Base-by-base conservation (phyloP, 129 eudicot species). In the Ambrosia artemisiifolia region DNA sequence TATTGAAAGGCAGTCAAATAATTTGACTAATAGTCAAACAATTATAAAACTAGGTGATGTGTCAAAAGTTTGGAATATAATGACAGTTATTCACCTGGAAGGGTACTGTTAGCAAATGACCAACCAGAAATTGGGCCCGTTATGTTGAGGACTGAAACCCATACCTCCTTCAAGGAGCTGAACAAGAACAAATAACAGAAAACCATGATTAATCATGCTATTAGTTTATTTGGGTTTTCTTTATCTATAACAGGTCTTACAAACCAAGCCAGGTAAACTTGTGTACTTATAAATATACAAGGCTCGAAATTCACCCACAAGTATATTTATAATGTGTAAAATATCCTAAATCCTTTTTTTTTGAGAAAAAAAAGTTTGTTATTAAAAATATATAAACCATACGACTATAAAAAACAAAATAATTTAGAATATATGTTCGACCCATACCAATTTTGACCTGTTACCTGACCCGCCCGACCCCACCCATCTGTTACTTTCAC, bases 81-180 rank as follows among this genome's bases (percentile, higher is more conserved):
- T 30, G 43, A 66, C 47, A 56, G 48, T 32, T 17, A 66, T 66
- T 80, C 55, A 95, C 99, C 97, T 90, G 97, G 97, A 70, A 95
- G 78, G 51, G 47, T 75, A 71, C 62, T 70, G 78, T 90, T 76
- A 57, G 97, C 96, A 72, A 95, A 86, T 34, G 99, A 95, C 99
- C 99, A 95, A 74, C 84, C 79, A 54, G 90, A 87, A 71, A 95
- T 61, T 8, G 97, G 97, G 71, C 99, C 97, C n/a, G 97, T 95
- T 57, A 95, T 79, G 80, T 95, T 95, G 38, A 95, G 96, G 49
- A 95, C 99, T 32, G 97, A 85, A 67, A 95, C 99, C 97, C 94
- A 95, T 38, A 90, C 97, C 88, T 95, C 97, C 81, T 88, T 81
- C 68, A 88, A 79, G 69, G 99, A 95, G 74, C 99, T 95, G 85